Percentiles rank a stretch among this genome's conserved stretches.
Evolutionary conservation across 225 moss, liverwort and hornwort genomes (phyloP).

Genomic region (Lunularia cruciata): DNA sequence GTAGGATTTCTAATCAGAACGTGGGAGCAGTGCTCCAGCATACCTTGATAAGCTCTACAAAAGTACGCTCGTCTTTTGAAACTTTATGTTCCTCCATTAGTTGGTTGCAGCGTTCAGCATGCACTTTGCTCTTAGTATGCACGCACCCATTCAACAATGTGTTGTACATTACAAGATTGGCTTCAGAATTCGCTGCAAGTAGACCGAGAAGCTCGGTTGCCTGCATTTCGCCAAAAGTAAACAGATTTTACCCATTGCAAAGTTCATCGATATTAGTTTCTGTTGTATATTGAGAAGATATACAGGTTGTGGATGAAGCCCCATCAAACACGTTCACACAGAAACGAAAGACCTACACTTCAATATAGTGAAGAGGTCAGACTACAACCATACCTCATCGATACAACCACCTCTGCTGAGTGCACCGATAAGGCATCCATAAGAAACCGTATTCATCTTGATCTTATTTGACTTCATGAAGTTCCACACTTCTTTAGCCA

Average conservation of each 20-base stretch:
- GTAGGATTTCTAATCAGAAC: no score
- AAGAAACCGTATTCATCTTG: slow-evolving; percentile 74
- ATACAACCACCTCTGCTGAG: slow-evolving; percentile 77
- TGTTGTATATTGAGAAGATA: no score
- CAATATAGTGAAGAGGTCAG: no score
- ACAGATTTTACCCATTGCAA: not conserved
- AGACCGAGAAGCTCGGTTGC: slow-evolving; percentile 79
- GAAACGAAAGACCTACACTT: no score
- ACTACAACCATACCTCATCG: slow-evolving; percentile 56
- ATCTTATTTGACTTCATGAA: slow-evolving; percentile 76
- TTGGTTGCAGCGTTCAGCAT: slow-evolving; percentile 72
- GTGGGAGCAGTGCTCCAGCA: no score
- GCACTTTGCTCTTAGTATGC: slow-evolving; percentile 66
- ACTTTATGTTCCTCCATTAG: slow-evolving; percentile 82
- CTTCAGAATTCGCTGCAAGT: slow-evolving; percentile 60
- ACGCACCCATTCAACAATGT: slow-evolving; percentile 88
- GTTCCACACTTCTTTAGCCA: slow-evolving; percentile 90
- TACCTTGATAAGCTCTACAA: slow-evolving; percentile 90
- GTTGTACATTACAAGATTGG: slow-evolving; percentile 95
- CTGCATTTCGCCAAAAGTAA: slow-evolving; percentile 40
- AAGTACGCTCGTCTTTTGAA: slow-evolving; percentile 74
- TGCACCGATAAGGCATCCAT: slow-evolving; percentile 84
- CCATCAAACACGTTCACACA: no score
- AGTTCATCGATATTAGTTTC: no score
- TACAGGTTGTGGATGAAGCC: no score